Base-by-base conservation (phyloP, 352 stramenopile genomes). In the Nothophytophthora sp. region DNA sequence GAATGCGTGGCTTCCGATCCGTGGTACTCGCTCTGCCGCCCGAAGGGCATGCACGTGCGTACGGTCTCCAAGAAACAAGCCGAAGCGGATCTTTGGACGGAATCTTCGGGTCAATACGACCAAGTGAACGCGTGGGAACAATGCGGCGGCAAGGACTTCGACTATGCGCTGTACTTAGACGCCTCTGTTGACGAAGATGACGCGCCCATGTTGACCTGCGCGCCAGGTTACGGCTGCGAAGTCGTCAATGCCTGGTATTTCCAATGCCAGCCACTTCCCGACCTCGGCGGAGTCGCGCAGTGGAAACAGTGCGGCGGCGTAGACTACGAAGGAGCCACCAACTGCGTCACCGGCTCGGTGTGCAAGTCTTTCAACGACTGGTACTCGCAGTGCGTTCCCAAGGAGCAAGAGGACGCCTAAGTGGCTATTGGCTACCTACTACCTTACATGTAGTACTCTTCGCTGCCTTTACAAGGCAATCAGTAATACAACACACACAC, bases 301-400 rank as follows among this genome's bases (percentile, higher is more conserved):
- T 81, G 71, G 67, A 56, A 67, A 4, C 55, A 66, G 29, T 70
- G 60, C 27, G 60, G 53, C 33, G 60, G 60, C 4, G 29, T 42
- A 3, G 53, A 55, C 27, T 60, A 64, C 42, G 28, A 20, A 8
- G 60, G 60, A 7, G 19, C 25, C 10, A 44, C 30, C 4, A 34
- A 56, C 12, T 68, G 60, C 30, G 34, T 30, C 16, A 30, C 24
- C 2, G 64, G 63, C n/a, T 33, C 68, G 9, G 54, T 61, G 20
- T 81, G 71, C 67, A 61, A 67, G 11, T 47, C 38, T 33, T 63
- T 62, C 42, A 74, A 71, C 33, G 28, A 62, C 2, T 81, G 71
- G 71, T 81, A 79, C 63, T 73, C 65, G 27, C 71, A 81, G 48
- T 81, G 71, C 35, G 65, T 81, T 8, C 71, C 71, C 2, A 64